These are phyloP conservation scores for Cercospora nicotianae DNA, from an alignment of 2,329 filamentous ascomycete genomes.

Conservation along the genomic window DNA sequence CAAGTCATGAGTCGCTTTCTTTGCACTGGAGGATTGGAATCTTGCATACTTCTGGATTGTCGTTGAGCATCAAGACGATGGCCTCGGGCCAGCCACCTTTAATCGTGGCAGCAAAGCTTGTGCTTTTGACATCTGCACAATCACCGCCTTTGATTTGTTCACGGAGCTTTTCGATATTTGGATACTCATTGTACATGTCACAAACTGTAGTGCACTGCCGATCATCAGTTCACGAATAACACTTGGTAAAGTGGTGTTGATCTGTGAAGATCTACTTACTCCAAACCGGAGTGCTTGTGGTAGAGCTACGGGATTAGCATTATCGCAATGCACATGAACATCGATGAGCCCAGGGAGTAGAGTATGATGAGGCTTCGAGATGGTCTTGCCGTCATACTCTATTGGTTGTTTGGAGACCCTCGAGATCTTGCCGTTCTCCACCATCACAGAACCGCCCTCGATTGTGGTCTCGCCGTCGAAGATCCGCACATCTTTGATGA, in stretches of 20 bases:
- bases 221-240: neutral
- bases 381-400: conserved; percentile 30
- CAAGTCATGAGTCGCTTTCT: neutral
- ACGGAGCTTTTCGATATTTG: conserved; percentile 38
- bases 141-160: conserved; percentile 39
- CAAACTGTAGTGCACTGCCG: conserved; percentile 46
- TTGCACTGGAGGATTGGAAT: too few relatives aligned
- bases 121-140: conserved; percentile 52
- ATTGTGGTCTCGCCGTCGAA: conserved; percentile 50
- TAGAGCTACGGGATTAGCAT: conserved; percentile 43
- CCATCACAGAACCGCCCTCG: conserved; percentile 43
- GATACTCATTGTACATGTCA: conserved; percentile 47
- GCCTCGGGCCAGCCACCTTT: conserved; percentile 55
- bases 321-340: conserved; percentile 51
- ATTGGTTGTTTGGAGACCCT: conserved; percentile 26
- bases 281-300: conserved; percentile 52
- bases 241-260: neutral
- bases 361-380: conserved; percentile 50
- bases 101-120: conserved; percentile 52
- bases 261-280: conserved; percentile 29
- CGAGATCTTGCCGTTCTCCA: conserved; percentile 46
- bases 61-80: conserved; percentile 44
- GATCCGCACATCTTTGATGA: conserved; percentile 47
- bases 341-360: conserved; percentile 55
- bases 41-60: conserved; percentile 31